phyloP scores from a whole-genome alignment of 768 basidiomycete species.

The Cystobasidium tubakii region DNA sequence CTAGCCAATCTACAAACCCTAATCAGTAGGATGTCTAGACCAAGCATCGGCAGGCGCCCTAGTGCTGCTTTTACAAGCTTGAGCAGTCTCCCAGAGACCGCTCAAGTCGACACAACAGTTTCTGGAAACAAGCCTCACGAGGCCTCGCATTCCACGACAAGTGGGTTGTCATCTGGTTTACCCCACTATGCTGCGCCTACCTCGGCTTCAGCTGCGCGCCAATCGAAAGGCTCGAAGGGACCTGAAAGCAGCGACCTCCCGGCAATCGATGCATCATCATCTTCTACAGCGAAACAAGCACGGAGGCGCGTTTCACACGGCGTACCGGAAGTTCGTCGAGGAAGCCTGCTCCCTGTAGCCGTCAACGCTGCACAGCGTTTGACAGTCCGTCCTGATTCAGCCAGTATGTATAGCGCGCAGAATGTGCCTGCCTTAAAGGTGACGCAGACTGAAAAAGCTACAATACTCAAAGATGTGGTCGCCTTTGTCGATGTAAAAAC shows the following conservation, averaged over 20 bases:
- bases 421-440: background rate
- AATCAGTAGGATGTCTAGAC: conserved; percentile 20
- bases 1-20: conserved; percentile 15
- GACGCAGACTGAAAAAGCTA: background rate
- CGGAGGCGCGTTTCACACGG: background rate
- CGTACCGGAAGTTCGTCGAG: background rate
- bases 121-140: background rate
- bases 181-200: conserved; percentile 23
- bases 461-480: conserved; percentile 54
- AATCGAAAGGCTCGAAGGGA: background rate
- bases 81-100: background rate
- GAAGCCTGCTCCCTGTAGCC: conserved; percentile 16
- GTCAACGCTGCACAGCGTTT: conserved; percentile 10
- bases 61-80: background rate
- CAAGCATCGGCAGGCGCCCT: background rate
- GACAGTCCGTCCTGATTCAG: background rate
- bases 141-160: background rate
- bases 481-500: conserved; percentile 78
- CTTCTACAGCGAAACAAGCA: background rate
- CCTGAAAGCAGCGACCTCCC: background rate
- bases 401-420: background rate
- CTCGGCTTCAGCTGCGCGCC: conserved; percentile 6
- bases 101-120: background rate
- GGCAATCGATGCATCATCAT: background rate
- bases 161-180: background rate